These are phyloP conservation scores for Aspergillus cristatus DNA, from an alignment of 495 filamentous ascomycete genomes.

Conservation along the genomic window DNA sequence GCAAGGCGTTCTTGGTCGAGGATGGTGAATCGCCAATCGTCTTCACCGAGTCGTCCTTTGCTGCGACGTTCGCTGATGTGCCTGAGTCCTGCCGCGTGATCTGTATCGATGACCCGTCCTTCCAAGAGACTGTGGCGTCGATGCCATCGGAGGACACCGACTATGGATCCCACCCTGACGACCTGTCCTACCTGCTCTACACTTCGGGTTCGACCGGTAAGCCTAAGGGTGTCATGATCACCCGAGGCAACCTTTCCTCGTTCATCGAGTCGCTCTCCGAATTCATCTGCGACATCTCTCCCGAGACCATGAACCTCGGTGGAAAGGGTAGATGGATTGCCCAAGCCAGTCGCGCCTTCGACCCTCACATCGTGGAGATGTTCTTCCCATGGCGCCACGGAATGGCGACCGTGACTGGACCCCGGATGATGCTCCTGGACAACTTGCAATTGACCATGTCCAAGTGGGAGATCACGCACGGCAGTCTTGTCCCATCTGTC, in stretches of 20 bases:
- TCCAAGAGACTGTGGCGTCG: slow-evolving; percentile 13
- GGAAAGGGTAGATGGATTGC: slow-evolving; percentile 27
- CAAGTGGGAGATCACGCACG: slow-evolving; percentile 75
- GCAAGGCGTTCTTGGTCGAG: slow-evolving; percentile 34
- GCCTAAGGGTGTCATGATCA: slow-evolving; percentile 87
- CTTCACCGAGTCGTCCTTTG: slow-evolving; percentile 18
- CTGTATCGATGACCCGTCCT: slow-evolving; percentile 24
- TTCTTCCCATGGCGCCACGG: slow-evolving; percentile 30
- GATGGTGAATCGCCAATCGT: slow-evolving; percentile 25
- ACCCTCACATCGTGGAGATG: slow-evolving; percentile 29
- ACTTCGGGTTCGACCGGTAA: slow-evolving; percentile 96
- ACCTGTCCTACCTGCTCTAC: slow-evolving; percentile 91
- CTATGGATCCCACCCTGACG: slow-evolving; percentile 56
- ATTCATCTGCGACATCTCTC: slow-evolving; percentile 16
- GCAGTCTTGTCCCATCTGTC: slow-evolving; percentile 30
- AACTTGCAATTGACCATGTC: slow-evolving; percentile 20
- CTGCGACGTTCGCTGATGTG: slow-evolving; percentile 12
- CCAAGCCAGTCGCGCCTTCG: slow-evolving; percentile 26
- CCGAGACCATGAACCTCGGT: slow-evolving; percentile 14
- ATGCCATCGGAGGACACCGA: slow-evolving; percentile 12
- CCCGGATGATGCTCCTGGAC: slow-evolving; percentile 23
- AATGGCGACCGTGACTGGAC: slow-evolving; percentile 24
- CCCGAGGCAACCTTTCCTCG: slow-evolving; percentile 36
- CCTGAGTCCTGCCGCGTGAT: slow-evolving; percentile 14
- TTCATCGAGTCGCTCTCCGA: slow-evolving; percentile 33